phyloP scores from a whole-genome alignment of 2,329 filamentous ascomycete species.

The Talaromyces sp. region DNA sequence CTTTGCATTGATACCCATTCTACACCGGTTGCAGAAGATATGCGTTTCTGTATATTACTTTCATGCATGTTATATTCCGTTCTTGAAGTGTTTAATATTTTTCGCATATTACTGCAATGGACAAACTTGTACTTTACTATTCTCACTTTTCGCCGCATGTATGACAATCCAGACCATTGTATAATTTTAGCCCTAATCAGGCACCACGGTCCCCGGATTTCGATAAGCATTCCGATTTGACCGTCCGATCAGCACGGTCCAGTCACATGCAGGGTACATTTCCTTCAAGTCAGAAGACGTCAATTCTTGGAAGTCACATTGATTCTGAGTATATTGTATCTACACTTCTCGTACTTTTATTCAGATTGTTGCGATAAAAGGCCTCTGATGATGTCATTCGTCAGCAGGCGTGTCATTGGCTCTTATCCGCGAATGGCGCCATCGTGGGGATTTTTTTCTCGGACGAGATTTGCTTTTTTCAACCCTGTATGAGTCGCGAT shows the following conservation, averaged over 20 bases:
- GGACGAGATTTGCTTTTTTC: neutral
- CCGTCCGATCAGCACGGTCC: neutral
- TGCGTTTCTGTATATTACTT: constrained; percentile 7
- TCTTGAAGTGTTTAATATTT: neutral
- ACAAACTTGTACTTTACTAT: neutral
- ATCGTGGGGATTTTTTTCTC: constrained; percentile 18
- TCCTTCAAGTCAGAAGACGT: neutral
- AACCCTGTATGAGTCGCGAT: neutral
- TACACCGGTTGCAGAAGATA: neutral
- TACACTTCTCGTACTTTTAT: neutral
- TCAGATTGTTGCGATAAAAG: neutral
- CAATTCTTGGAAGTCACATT: neutral
- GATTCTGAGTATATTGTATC: neutral
- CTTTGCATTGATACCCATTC: constrained; percentile 15
- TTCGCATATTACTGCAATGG: neutral
- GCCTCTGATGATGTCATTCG: constrained; percentile 13
- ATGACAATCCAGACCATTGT: neutral
- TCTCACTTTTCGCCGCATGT: neutral
- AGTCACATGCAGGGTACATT: neutral
- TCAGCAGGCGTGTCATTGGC: constrained; percentile 1
- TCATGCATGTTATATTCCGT: neutral
- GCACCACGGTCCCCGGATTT: neutral
- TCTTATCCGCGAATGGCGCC: constrained; percentile 13
- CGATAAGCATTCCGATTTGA: constrained; percentile 3
- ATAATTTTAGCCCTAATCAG: neutral